Evolutionary conservation across 202 grass and related monocot species (phyloP), one percentile per base, ranked within the genome.

Genomic region (Saccharum hybrid): DNA sequence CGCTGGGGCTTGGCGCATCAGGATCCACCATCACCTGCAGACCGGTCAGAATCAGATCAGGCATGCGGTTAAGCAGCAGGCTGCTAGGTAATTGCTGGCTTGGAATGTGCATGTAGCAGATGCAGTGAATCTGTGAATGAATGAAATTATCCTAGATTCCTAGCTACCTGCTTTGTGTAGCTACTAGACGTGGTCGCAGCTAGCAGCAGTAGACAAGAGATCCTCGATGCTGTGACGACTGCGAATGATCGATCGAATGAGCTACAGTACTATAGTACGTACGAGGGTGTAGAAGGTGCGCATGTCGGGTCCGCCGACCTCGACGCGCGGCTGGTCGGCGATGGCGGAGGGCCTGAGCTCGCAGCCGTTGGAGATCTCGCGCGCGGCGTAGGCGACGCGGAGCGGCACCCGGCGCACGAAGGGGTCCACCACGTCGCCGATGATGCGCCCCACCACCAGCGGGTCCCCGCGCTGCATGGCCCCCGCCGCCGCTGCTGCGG

Each of bases 211-310:
- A 51, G 48, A 51, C 18, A 21, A 21, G 52, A 21, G 7, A 15
- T 4, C 5, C 9, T 14, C 13, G 43, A 46, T 46, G 43, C 43
- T 46, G 43, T 49, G 46, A 49, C 2, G 46, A 49, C 2, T 4
- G 11, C 5, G 37, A 36, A 36, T 36, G 34, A 36, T 36, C 3
- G 34, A 36, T 36, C 3, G 34, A 36, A 36, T 36, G 34, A 36
- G 34, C 34, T 36, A 37, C 36, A 37, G 5, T 7, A 7, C 1
- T 34, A 34, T 34, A 34, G 33, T 40, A 41, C 68, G 21, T 84
- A 98, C 96, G 60, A 98, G 92, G 21, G 96, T 95, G 83, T 91
- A 93, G 62, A 92, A 93, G 62, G 87, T 89, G 66, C 87, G 87
- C 86, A 88, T 65, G 87, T 95, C 91, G 1, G 77, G 77, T 8